Percentiles rank a stretch among this genome's conserved stretches.
phyloP scores from a whole-genome alignment of 345 rosid species.

The Hibiscus syriacus region DNA sequence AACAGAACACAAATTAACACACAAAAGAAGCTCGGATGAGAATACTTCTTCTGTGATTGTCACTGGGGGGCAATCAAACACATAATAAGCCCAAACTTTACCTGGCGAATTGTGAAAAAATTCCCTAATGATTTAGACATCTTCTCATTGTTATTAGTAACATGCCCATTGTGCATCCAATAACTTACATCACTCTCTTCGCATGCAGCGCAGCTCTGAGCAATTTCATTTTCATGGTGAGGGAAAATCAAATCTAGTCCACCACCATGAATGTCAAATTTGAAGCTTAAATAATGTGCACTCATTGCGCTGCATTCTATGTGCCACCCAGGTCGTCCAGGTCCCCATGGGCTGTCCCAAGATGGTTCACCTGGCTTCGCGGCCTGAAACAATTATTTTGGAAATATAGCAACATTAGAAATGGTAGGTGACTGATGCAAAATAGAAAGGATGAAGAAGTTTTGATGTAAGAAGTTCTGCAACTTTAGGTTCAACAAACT shows the following conservation, averaged over 20 bases:
- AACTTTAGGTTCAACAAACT: too few species aligned
- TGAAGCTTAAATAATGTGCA: slow-evolving; percentile 52
- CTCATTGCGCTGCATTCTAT: slow-evolving; percentile 99
- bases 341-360: slow-evolving; percentile 95
- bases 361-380: slow-evolving; percentile 83
- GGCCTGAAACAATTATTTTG: slow-evolving; percentile 40
- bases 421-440: too few species aligned
- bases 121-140: slow-evolving; percentile 84
- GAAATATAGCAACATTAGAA: not conserved
- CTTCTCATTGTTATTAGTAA: slow-evolving; percentile 69
- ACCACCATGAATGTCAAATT: slow-evolving; percentile 84
- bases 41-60: not conserved
- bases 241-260: slow-evolving; percentile 78
- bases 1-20: slow-evolving; percentile 5
- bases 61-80: not conserved
- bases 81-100: slow-evolving; percentile 15
- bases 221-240: slow-evolving; percentile 87
- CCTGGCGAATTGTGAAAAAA: slow-evolving; percentile 66
- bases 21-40: not conserved
- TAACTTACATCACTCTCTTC: slow-evolving; percentile 46
- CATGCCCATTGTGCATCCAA: slow-evolving; percentile 96
- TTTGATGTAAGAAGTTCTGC: too few species aligned
- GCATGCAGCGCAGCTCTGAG: slow-evolving; percentile 76
- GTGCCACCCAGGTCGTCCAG: slow-evolving; percentile 96
- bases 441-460: not conserved